Conservation (phyloP, 805 yeast species). For the Myxozyma mucilagina region DNA sequence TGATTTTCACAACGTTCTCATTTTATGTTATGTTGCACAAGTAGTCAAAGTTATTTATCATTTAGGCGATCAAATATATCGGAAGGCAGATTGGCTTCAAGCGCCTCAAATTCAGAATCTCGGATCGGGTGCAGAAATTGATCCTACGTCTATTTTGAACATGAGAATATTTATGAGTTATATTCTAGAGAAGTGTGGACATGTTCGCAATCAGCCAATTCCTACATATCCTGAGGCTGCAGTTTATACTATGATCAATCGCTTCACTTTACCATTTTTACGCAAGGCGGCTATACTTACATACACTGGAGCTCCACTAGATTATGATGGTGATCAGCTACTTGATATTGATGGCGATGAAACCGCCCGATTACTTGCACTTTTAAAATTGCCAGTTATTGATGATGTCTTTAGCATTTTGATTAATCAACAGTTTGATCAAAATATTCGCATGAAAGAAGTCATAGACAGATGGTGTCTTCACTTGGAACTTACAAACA, state of each 20-base stretch:
- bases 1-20: slow-evolving; percentile 50
- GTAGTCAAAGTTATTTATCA: slow-evolving; percentile 50
- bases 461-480: slow-evolving; percentile 27
- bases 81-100: slow-evolving; percentile 6
- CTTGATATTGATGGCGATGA: slow-evolving; percentile 44
- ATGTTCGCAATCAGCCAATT: background rate
- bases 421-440: background rate
- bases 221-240: slow-evolving; percentile 3
- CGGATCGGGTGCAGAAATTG: background rate
- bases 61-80: slow-evolving; percentile 19
- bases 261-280: slow-evolving; percentile 60
- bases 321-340: slow-evolving; percentile 39
- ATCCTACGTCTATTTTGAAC: background rate
- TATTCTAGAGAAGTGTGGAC: slow-evolving; percentile 8
- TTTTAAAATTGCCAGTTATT: slow-evolving; percentile 47
- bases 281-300: slow-evolving; percentile 62
- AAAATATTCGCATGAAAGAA: slow-evolving; percentile 10
- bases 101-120: background rate
- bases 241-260: slow-evolving; percentile 17
- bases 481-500: slow-evolving; percentile 17
- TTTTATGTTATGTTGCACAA: slow-evolving; percentile 53
- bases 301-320: slow-evolving; percentile 53
- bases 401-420: slow-evolving; percentile 1
- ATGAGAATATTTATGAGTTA: slow-evolving; percentile 8
- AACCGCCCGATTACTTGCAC: slow-evolving; percentile 53